phyloP scores from a whole-genome alignment of 306 rosid species.

The Sicyos baderoa region DNA sequence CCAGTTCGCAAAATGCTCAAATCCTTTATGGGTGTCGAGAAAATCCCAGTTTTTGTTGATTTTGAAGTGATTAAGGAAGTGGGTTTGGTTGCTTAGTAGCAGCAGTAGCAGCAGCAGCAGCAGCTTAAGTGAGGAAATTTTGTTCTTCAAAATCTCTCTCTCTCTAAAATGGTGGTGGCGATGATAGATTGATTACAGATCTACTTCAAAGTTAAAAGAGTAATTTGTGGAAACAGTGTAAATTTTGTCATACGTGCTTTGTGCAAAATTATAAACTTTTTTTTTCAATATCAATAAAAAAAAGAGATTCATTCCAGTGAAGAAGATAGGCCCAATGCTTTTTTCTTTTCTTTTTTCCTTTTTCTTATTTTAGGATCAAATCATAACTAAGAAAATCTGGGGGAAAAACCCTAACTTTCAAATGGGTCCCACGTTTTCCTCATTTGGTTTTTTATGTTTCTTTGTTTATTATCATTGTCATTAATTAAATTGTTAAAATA shows the following conservation, averaged over 20 bases:
- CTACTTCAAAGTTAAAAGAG: conserved; percentile 18
- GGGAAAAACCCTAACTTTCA: too few species aligned
- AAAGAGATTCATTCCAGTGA: conserved; percentile 13
- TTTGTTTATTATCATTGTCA: too few species aligned
- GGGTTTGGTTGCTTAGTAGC: too few species aligned
- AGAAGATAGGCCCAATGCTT: conserved; percentile 15
- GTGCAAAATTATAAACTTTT: conserved; percentile 11
- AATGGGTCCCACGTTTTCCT: too few species aligned
- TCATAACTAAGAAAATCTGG: too few species aligned
- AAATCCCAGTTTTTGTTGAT: not conserved
- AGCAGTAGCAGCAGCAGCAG: not conserved
- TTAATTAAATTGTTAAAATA: too few species aligned
- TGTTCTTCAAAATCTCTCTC: too few species aligned
- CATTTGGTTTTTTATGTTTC: too few species aligned
- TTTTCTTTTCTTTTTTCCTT: not conserved
- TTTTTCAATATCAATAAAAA: conserved; percentile 15
- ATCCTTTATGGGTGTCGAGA: too few species aligned
- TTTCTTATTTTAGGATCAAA: too few species aligned
- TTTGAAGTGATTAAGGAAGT: too few species aligned
- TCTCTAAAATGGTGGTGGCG: not conserved
- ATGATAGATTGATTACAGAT: conserved; percentile 18
- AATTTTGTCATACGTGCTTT: conserved; percentile 13
- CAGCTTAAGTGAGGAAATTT: not conserved
- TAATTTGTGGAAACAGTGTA: conserved; percentile 19
- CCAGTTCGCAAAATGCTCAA: not conserved